Base-by-base conservation (phyloP, 352 stramenopile genomes). In the Pythium pyrilobum region DNA sequence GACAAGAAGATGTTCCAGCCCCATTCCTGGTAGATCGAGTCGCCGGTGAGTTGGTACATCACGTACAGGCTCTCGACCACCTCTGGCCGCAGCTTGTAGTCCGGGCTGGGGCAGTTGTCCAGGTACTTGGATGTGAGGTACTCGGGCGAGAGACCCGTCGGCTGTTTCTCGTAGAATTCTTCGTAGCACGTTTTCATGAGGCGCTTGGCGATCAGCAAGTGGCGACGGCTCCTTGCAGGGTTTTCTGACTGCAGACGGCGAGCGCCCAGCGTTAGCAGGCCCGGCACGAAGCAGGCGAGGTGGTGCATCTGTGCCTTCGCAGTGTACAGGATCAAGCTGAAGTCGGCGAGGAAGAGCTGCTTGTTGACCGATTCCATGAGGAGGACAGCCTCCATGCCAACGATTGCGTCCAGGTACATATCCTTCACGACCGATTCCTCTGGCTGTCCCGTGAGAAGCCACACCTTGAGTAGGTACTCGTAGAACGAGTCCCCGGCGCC, bases 391-490 rank as follows among this genome's bases (percentile, higher is more conserved):
- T 97, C 83, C 41, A 98, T 94, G 21, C 96, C 96, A 32, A 95
- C 74, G 37, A 99, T 89, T 2, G 94, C 81, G 32, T 91, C 73
- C 55, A 99, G 87, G 56, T 99, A 99, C 56, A 97, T 83, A 11
- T 91, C 57, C 27, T 87, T 75, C 20, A 81, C 32, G 23, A 81
- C 81, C 11, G 51, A 56, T 24, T 92, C 77, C 16, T 74, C 23
- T 5, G 57, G 59, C 44, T 86, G 80, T 29, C 92, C 92, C 33
- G 86, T 96, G 72, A 98, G 96, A 12, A 99, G 62, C 80, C 91
- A 99, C 31, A 96, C 76, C 74, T 99, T 99, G 29, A 99, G 69
- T 44, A 99, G 69, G 67, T 99, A 99, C 72, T 99, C 96, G 65
- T 99, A 99, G 62, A 98, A 97, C 18, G 86, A 98, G 68, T 99